Percentiles rank a stretch among this genome's conserved stretches.
Conservation (phyloP, 139 green algal genomes). For the Chlorella sp. region DNA sequence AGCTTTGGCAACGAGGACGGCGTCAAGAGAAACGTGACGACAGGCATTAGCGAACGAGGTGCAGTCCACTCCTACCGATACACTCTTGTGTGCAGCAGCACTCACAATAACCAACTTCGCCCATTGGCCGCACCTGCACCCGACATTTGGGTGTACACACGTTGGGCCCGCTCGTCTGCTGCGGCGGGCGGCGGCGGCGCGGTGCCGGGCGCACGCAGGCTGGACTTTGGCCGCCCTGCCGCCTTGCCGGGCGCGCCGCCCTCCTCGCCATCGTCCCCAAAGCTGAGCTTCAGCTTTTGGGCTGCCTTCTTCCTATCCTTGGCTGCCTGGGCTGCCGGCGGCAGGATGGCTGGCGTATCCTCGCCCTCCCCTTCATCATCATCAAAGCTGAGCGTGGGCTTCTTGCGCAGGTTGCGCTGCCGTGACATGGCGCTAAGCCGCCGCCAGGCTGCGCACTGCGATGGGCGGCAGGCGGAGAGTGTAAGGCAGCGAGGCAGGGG, state of each 20-base stretch:
- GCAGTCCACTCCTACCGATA: too few relatives aligned
- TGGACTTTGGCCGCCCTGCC: not conserved
- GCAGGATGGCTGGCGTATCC: not conserved
- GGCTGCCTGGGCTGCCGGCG: slow-evolving; percentile 34
- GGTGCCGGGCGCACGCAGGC: slow-evolving; percentile 24
- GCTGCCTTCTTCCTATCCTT: slow-evolving; percentile 6
- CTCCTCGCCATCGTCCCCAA: slow-evolving; percentile 29
- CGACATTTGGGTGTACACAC: slow-evolving; percentile 34
- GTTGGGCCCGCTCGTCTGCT: slow-evolving; percentile 6
- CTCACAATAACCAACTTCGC: too few relatives aligned
- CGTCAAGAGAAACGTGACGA: too few relatives aligned
- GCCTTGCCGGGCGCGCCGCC: not conserved
- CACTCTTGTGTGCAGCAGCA: too few relatives aligned
- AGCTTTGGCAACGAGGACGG: too few relatives aligned
- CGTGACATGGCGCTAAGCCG: not conserved
- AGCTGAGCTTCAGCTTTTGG: slow-evolving; percentile 34
- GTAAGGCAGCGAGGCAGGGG: not conserved
- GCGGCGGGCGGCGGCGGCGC: not conserved
- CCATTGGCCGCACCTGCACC: not conserved
- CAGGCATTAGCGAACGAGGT: too few relatives aligned
- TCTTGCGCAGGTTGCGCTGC: slow-evolving; percentile 39
- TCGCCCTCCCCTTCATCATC: slow-evolving; percentile 17
- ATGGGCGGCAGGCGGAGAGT: not conserved
- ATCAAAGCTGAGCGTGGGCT: slow-evolving; percentile 23
- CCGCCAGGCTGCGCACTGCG: not conserved